Evolutionary conservation across 441 rosid species (phyloP).

Genomic region (Kokia cookei): DNA sequence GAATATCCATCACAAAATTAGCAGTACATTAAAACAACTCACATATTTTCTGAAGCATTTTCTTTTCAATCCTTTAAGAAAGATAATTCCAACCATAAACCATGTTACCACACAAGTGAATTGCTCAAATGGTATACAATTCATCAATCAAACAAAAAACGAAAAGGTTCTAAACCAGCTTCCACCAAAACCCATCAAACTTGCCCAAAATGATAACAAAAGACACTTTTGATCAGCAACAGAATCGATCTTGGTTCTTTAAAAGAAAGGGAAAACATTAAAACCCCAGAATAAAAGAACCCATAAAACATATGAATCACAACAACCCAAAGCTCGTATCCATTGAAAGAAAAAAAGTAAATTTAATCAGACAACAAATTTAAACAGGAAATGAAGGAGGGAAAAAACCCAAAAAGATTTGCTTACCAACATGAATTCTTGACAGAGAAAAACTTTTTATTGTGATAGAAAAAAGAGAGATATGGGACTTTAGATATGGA

Average conservation of each 20-base stretch:
- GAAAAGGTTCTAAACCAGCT: not conserved
- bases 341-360: not conserved
- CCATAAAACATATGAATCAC: not conserved
- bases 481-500: not conserved
- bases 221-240: not conserved
- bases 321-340: conserved; percentile 8
- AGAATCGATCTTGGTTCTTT: not conserved
- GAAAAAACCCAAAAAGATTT: not conserved
- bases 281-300: conserved; percentile 1
- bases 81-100: not conserved
- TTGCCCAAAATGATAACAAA: not conserved
- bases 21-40: not conserved
- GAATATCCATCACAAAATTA: not conserved
- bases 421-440: conserved; percentile 22
- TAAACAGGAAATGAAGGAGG: not conserved
- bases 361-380: conserved; percentile 3
- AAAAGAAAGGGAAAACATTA: not conserved
- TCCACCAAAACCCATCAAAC: not conserved
- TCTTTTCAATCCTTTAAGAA: not conserved
- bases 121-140: not conserved
- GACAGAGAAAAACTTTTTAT: conserved; percentile 8
- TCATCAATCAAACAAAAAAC: not conserved
- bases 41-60: not conserved
- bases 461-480: not conserved
- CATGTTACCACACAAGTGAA: not conserved